phyloP scores from a whole-genome alignment of 208 protist species.

The Leishmania martiniquensis region DNA sequence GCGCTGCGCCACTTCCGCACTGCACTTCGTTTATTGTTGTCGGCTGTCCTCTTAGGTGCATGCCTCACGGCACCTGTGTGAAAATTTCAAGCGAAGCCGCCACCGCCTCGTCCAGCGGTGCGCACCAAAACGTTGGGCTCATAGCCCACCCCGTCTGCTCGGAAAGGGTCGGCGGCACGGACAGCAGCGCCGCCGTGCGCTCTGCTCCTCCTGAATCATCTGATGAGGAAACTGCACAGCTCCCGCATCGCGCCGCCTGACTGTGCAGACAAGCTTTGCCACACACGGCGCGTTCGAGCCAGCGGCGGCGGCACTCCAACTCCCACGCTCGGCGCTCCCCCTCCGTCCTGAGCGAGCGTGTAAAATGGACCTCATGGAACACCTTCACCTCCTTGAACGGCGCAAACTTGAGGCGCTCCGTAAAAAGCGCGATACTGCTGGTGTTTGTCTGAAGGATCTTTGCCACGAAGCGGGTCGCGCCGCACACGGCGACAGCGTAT shows the following conservation, averaged over 20 bases:
- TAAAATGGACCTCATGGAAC: slow-evolving; percentile 84
- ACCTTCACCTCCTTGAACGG: slow-evolving; percentile 75
- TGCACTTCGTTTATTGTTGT: background rate
- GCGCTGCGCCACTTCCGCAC: background rate
- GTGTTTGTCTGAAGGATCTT: slow-evolving; percentile 90
- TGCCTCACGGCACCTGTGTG: background rate
- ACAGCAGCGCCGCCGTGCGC: no score
- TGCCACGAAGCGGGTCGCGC: slow-evolving; percentile 75
- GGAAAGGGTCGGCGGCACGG: background rate
- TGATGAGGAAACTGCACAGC: background rate
- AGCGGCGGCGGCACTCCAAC: slow-evolving; percentile 30
- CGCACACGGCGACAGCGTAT: slow-evolving; percentile 77
- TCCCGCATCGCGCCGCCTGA: background rate
- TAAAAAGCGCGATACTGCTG: slow-evolving; percentile 76
- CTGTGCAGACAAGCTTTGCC: slow-evolving; percentile 3
- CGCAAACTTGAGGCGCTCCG: slow-evolving; percentile 65
- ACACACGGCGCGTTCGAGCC: background rate
- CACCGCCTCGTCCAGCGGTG: slow-evolving; percentile 11
- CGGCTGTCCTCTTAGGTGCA: background rate
- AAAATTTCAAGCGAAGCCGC: slow-evolving; percentile 16
- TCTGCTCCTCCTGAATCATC: background rate
- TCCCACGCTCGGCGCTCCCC: slow-evolving; percentile 30
- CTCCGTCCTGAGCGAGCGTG: slow-evolving; percentile 34
- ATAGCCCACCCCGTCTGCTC: background rate
- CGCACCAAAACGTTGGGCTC: slow-evolving; percentile 25